Conservation (phyloP, 2,329 filamentous ascomycete species). For the Xylariaceae sp. region DNA sequence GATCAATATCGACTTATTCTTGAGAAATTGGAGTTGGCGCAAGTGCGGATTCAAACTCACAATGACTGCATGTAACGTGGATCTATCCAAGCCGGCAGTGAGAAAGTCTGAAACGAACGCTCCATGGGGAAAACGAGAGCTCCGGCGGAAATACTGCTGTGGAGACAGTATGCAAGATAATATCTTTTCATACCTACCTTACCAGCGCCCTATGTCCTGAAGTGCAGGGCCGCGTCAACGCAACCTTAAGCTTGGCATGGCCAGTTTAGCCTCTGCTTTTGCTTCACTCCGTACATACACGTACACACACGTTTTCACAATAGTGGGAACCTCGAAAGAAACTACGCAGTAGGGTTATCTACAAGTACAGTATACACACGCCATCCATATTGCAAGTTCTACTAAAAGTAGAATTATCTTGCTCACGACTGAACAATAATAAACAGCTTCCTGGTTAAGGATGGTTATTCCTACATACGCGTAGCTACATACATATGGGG, state of each 20-base stretch:
- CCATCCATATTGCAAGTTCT: background rate
- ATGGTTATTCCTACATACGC: too few relatives aligned
- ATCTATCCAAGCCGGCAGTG: constrained; percentile 23
- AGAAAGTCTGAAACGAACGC: constrained; percentile 24
- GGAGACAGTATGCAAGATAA: constrained; percentile 16
- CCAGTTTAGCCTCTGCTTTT: background rate
- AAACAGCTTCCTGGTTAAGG: too few relatives aligned
- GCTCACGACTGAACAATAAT: too few relatives aligned
- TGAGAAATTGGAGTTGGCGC: constrained; percentile 13
- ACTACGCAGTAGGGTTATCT: background rate
- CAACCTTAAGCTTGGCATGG: constrained; percentile 19
- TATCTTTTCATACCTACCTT: constrained; percentile 11
- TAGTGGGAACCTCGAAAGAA: too few relatives aligned
- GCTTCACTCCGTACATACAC: background rate
- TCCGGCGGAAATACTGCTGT: constrained; percentile 18
- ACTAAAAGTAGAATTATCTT: too few relatives aligned
- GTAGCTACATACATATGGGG: background rate
- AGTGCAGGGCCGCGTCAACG: constrained; percentile 16
- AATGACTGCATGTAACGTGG: constrained; percentile 18
- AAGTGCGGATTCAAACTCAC: constrained; percentile 14
- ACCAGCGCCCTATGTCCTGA: constrained; percentile 8
- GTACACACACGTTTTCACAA: background rate
- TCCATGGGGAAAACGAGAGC: constrained; percentile 26
- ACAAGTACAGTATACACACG: background rate
- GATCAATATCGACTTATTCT: constrained; percentile 9